Evolutionary conservation across 108 stramenopile genomes (phyloP), one percentile per base, ranked within the genome.

Genomic region (Mayamaea pseudoterrestris): DNA sequence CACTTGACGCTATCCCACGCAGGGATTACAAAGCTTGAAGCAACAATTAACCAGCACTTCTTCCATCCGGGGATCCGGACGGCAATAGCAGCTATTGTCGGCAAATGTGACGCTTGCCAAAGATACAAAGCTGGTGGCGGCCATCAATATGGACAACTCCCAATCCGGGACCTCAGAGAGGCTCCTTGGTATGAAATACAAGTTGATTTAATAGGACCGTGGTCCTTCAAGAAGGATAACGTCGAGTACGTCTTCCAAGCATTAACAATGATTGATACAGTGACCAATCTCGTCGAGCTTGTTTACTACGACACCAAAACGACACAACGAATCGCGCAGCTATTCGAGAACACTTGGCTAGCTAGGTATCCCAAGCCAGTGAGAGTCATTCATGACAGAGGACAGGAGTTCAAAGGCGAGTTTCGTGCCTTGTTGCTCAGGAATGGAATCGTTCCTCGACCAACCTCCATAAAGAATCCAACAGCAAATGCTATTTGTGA

Each of bases 171-270:
- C 16, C 18, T 8, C 4, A 18, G 18, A 5, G 37, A 14, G 3
- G 18, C 16, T 1, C 65, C 65, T 13, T 71, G 62, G 56, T 18
- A 58, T 21, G 39, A 57, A 54, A 51, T 52, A 5, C 44, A 32
- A 5, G 49, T 65, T 39, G 64, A 71, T 46, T 46, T 71, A 5
- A 65, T 71, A 7, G 63, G 69, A 16, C 69, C 69, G 2, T 71
- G 63, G 63, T 53, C 23, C 5, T 34, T 71, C 3, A 43, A 30
- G n/a, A 30, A 53, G 0, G 5, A 21, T 28, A 42, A 43, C 9
- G 53, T 47, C 35, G 9, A 31, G 8, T 25, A 27, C 28, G 51
- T 54, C 9, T 65, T 65, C 39, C 26, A 31, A 17, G 65, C 65
- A 1, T 34, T 66, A 0, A 66, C 65, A 0, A 28, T 11, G 17